Conservation (phyloP, 2,329 filamentous ascomycete genomes). For the Drechmeria coniospora region DNA sequence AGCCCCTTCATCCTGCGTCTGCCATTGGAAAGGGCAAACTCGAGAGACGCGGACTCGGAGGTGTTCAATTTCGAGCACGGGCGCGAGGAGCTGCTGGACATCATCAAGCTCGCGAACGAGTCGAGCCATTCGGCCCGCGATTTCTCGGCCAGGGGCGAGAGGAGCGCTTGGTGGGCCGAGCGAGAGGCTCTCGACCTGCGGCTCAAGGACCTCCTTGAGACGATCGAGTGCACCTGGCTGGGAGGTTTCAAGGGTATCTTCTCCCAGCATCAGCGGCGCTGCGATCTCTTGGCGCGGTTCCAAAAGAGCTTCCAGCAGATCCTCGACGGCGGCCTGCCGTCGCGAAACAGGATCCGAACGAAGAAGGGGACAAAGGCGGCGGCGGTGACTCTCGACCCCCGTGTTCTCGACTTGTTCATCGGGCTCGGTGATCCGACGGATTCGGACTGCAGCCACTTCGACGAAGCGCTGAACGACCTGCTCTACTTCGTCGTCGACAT, state of each 20-base stretch:
- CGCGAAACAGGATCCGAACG: slow-evolving; percentile 47
- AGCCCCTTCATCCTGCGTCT: slow-evolving; percentile 76
- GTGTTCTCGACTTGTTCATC: slow-evolving; percentile 76
- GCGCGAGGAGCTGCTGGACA: slow-evolving; percentile 62
- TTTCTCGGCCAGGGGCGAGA: slow-evolving; percentile 58
- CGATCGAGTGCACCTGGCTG: slow-evolving; percentile 86
- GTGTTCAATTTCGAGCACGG: slow-evolving; percentile 75
- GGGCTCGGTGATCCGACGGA: slow-evolving; percentile 61
- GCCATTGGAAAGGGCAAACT: slow-evolving; percentile 68
- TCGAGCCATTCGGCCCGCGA: slow-evolving; percentile 62
- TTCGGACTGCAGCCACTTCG: slow-evolving; percentile 56
- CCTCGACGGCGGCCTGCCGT: slow-evolving; percentile 73
- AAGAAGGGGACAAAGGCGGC: slow-evolving; percentile 32
- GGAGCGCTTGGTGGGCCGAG: slow-evolving; percentile 78
- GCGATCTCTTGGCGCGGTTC: slow-evolving; percentile 57
- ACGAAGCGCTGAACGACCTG: slow-evolving; percentile 80
- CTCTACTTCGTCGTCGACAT: slow-evolving; percentile 96
- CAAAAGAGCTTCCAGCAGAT: slow-evolving; percentile 63
- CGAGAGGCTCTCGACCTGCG: slow-evolving; percentile 65
- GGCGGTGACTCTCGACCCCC: slow-evolving; percentile 34
- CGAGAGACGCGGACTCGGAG: slow-evolving; percentile 61
- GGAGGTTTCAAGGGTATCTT: slow-evolving; percentile 94
- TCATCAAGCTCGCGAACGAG: slow-evolving; percentile 67
- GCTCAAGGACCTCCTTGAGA: slow-evolving; percentile 62
- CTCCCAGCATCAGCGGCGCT: slow-evolving; percentile 50